phyloP scores from a whole-genome alignment of 2,329 filamentous ascomycete species.

The Xylaria sp. region DNA sequence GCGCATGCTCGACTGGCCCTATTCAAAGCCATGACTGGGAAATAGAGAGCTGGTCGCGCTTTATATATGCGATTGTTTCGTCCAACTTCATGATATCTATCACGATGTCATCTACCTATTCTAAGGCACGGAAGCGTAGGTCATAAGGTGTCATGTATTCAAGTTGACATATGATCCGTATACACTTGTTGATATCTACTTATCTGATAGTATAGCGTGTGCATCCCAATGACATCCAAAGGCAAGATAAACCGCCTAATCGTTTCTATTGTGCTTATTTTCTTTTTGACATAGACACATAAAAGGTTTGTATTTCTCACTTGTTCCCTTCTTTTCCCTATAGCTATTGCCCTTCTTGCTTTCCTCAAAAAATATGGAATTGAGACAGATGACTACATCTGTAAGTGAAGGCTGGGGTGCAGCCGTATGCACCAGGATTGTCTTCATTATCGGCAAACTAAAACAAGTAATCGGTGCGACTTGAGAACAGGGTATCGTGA shows the following conservation, averaged over 20 bases:
- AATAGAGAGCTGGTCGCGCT: no score
- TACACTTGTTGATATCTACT: not conserved
- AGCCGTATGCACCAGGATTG: not conserved
- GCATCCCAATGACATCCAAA: not conserved
- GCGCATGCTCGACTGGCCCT: no score
- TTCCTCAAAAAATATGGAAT: not conserved
- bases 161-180: no score
- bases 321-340: not conserved
- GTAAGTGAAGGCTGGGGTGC: not conserved
- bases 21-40: no score
- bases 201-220: not conserved
- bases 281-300: not conserved
- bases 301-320: not conserved
- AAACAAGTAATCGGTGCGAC: not conserved
- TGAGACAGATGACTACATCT: not conserved
- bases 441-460: not conserved
- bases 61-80: no score
- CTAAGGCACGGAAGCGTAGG: not conserved
- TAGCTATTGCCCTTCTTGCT: not conserved
- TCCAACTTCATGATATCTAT: not conserved
- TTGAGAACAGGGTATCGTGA: not conserved
- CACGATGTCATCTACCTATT: not conserved
- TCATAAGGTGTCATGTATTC: no score
- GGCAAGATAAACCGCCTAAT: not conserved
- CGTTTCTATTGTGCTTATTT: no score